Percentiles rank a stretch among this genome's conserved stretches.
Evolutionary conservation across 2,329 filamentous ascomycete genomes (phyloP).

Genomic region (Scytalidium lignicola): DNA sequence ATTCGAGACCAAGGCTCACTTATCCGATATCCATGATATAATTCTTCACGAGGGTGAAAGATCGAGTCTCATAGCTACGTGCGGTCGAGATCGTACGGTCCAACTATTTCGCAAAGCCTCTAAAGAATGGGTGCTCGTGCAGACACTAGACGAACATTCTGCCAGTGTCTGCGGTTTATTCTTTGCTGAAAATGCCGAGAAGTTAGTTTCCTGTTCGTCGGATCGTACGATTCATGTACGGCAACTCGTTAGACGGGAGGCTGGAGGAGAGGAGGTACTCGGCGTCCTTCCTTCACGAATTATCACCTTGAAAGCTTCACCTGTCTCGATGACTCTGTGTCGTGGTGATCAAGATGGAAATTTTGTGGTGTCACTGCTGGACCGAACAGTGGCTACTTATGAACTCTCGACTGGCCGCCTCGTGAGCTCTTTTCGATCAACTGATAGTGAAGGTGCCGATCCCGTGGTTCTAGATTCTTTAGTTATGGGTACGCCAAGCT

Average conservation of each 20-base stretch:
- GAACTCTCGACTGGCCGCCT: slow-evolving; percentile 64
- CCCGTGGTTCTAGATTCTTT: slow-evolving; percentile 79
- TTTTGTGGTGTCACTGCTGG: slow-evolving; percentile 54
- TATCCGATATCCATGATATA: slow-evolving; percentile 78
- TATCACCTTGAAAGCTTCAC: slow-evolving; percentile 80
- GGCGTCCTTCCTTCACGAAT: slow-evolving; percentile 74
- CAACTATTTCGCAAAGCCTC: slow-evolving; percentile 70
- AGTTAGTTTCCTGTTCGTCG: slow-evolving; percentile 77
- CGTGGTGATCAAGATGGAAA: slow-evolving; percentile 48
- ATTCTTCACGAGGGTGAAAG: slow-evolving; percentile 61
- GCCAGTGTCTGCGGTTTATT: slow-evolving; percentile 76
- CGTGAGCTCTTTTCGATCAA: slow-evolving; percentile 71
- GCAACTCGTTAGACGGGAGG: slow-evolving; percentile 67
- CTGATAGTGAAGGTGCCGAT: slow-evolving; percentile 74
- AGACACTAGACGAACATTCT: slow-evolving; percentile 88
- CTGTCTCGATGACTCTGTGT: slow-evolving; percentile 74
- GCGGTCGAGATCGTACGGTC: slow-evolving; percentile 83
- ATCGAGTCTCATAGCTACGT: slow-evolving; percentile 69
- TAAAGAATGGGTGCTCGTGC: slow-evolving; percentile 68
- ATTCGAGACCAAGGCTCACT: slow-evolving; percentile 78
- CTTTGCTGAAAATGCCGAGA: slow-evolving; percentile 62
- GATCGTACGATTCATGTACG: slow-evolving; percentile 84
- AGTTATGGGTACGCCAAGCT: slow-evolving; percentile 54
- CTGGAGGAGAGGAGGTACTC: slow-evolving; percentile 52
- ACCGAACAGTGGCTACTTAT: slow-evolving; percentile 56